These are phyloP conservation scores for Daldinia vernicosa DNA, from an alignment of 495 filamentous ascomycete genomes.

Conservation along the genomic window DNA sequence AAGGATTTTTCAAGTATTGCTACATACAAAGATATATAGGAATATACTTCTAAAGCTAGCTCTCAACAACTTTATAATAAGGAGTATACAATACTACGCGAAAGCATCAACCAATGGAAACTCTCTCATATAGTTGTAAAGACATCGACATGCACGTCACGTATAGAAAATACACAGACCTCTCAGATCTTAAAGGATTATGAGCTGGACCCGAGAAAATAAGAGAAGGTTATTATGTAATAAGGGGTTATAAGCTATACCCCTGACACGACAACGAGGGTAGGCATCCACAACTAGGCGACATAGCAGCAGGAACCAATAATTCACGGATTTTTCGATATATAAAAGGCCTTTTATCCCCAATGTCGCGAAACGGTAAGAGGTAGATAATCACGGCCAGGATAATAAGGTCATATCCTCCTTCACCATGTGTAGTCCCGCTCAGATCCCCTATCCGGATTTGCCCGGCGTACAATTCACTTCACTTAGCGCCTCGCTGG, in stretches of 20 bases:
- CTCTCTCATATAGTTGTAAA: neutral
- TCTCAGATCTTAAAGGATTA: neutral
- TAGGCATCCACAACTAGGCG: no score
- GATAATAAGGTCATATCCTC: neutral
- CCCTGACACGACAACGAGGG: no score
- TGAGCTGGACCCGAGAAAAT: neutral
- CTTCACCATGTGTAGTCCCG: conserved; percentile 32
- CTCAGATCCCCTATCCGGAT: conserved; percentile 23
- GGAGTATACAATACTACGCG: neutral
- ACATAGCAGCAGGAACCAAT: no score
- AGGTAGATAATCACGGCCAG: neutral
- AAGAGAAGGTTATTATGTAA: conserved; percentile 1
- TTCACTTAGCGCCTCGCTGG: conserved; percentile 14
- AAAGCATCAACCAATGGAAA: neutral
- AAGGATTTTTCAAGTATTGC: no score
- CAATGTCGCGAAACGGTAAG: neutral
- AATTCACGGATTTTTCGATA: neutral
- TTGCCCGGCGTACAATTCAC: conserved; percentile 25
- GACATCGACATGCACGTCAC: neutral
- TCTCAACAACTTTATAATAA: neutral
- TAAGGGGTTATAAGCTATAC: neutral
- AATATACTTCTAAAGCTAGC: no score
- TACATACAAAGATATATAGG: no score
- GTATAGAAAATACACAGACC: neutral
- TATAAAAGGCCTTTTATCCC: neutral